These are phyloP conservation scores for Botrytis elliptica DNA, from an alignment of 2,329 filamentous ascomycete genomes.

Conservation along the genomic window DNA sequence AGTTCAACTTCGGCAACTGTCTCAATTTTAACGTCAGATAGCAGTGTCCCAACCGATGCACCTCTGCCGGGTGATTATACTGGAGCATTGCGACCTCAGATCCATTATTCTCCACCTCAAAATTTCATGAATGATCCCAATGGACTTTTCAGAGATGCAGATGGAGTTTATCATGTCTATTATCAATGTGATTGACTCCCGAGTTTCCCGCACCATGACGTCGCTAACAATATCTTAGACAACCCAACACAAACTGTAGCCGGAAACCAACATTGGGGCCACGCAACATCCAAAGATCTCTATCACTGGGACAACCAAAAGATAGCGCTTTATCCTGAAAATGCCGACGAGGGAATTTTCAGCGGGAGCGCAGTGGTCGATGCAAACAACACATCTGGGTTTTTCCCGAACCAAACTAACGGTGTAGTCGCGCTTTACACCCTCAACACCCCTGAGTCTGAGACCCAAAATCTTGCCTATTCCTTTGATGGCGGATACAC, in stretches of 20 bases:
- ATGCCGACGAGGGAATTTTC: slow-evolving; percentile 49
- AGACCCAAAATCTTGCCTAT: slow-evolving; percentile 62
- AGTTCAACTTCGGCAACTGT: slow-evolving; percentile 22
- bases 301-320: slow-evolving; percentile 65
- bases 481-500: slow-evolving; percentile 61
- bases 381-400: slow-evolving; percentile 62
- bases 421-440: slow-evolving; percentile 62
- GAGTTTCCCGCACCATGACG: not conserved
- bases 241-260: slow-evolving; percentile 50
- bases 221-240: slow-evolving; percentile 38
- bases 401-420: slow-evolving; percentile 57
- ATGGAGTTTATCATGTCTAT: slow-evolving; percentile 62
- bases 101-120: slow-evolving; percentile 55
- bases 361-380: slow-evolving; percentile 51
- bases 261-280: slow-evolving; percentile 66
- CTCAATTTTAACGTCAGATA: slow-evolving; percentile 21
- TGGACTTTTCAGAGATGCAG: slow-evolving; percentile 57
- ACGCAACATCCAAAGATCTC: slow-evolving; percentile 60
- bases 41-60: slow-evolving; percentile 30
- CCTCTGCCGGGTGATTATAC: slow-evolving; percentile 32
- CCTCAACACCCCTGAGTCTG: slow-evolving; percentile 41
- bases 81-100: slow-evolving; percentile 45
- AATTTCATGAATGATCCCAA: slow-evolving; percentile 64
- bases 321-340: slow-evolving; percentile 55
- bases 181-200: slow-evolving; percentile 53